Evolutionary conservation across 2,329 filamentous ascomycete species (phyloP).

Genomic region (Fusarium brevicatenulatum): DNA sequence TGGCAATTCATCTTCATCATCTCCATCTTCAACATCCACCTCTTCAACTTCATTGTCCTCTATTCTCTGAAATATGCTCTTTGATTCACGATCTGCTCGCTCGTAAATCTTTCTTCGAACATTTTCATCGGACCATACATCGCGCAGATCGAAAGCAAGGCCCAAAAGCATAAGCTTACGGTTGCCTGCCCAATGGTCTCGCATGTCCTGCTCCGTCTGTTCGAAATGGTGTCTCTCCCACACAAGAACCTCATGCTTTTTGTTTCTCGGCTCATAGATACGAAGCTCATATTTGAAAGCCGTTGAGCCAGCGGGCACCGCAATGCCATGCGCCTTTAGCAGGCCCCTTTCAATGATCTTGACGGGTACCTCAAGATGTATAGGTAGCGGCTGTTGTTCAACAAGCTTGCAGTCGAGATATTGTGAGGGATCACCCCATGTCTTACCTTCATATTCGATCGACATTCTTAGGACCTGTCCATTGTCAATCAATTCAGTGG

Average conservation of each 20-base stretch:
- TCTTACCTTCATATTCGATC: not conserved
- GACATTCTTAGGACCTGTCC: not conserved
- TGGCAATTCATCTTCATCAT: not conserved
- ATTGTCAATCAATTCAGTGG: not conserved
- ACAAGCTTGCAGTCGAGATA: fast-evolving
- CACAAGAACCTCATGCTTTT: not conserved
- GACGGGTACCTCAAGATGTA: not conserved
- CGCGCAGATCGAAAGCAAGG: not conserved
- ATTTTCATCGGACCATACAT: not conserved
- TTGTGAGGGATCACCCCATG: not conserved
- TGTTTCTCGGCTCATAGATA: not conserved
- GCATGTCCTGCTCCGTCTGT: not conserved
- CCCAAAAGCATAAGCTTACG: not conserved
- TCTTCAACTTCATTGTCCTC: not conserved
- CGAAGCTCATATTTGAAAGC: not conserved
- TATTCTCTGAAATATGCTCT: not conserved
- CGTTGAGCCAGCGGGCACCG: not conserved
- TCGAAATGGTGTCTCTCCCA: not conserved
- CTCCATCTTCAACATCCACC: no score
- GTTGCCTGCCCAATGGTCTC: fast-evolving
- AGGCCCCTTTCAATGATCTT: not conserved
- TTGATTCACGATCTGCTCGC: not conserved
- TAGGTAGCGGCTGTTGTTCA: not conserved
- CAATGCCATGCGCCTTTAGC: not conserved
- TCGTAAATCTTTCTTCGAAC: not conserved